Base-by-base conservation (phyloP, 345 rosid species). In the Citrus inodora region DNA sequence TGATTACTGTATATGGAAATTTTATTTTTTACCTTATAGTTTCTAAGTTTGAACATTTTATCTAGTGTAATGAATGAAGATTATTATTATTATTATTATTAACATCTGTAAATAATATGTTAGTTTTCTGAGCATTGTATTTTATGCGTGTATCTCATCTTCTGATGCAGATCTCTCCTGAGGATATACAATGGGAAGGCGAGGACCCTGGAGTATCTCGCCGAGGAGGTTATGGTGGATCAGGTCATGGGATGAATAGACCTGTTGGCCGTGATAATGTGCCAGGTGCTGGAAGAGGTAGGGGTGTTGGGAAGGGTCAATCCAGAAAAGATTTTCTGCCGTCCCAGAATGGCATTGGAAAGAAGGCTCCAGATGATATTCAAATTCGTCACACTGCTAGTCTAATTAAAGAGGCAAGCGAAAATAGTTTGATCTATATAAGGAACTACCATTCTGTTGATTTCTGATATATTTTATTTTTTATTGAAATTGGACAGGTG, bases 101-200 rank as follows among this genome's bases (percentile, higher is more conserved):
- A 27, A 2, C 1, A 3, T 21, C 59, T 74, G 42, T 22, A 75
- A 5, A 51, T 64, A 51, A 53, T 21, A 28, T 30, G 5, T 51
- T 65, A 32, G 35, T 33, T 46, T 17, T 55, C 21, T 60, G 37
- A 37, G 32, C 62, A 69, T 64, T 51, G 16, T 30, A 32, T 25
- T 51, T 53, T 63, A 16, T 6, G 2, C 4, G 14, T 40, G n/a
- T 61, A 56, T 71, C n/a, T 70, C n/a, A 30, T 62, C 55, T 77
- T 30, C n/a, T 77, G 13, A 46, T 67, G 68, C 88, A 94, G 98
- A 94, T 94, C 79, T 90, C 95, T 78, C 88, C 90, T 9, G 93
- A 89, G 76, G 98, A 94, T 83, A 89, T 94, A 77, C 92, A 89
- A 83, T 94, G 98, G 98, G 87, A 81, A 61, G 86, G 80, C 3